Evolutionary conservation across 352 stramenopile genomes (phyloP).

Genomic region (Thraustochytrium striatum): DNA sequence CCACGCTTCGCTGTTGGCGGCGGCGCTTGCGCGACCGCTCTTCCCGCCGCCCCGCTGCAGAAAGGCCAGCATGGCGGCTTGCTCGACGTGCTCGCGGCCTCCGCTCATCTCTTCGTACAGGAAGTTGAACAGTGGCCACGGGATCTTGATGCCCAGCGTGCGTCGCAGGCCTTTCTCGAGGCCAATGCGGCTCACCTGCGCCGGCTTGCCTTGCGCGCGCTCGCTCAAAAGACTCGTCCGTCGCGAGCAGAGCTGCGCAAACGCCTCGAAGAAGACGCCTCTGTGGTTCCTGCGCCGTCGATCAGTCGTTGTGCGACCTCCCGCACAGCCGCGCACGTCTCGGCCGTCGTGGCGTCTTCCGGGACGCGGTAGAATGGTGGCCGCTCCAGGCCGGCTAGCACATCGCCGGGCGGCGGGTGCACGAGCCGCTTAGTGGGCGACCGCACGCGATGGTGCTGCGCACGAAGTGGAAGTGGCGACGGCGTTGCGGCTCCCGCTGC

Average conservation of each 20-base stretch:
- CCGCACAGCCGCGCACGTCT: not conserved
- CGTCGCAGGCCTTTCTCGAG: constrained; percentile 2
- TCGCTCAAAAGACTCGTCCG: not conserved
- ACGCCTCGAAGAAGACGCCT: constrained; percentile 37
- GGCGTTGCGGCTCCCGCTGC: not conserved
- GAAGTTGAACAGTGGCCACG: constrained; percentile 7
- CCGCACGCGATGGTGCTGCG: constrained; percentile 1
- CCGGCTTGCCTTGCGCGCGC: not conserved
- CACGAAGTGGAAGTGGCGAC: not conserved
- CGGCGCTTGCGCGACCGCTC: not conserved
- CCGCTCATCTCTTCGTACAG: not conserved
- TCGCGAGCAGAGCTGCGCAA: constrained; percentile 4
- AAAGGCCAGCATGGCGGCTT: no score
- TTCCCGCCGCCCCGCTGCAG: no score
- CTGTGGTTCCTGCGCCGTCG: not conserved
- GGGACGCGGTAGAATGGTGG: constrained; percentile 12
- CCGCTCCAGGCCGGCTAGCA: not conserved
- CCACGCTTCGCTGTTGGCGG: not conserved
- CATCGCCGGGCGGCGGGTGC: not conserved
- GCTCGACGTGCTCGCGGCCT: no score
- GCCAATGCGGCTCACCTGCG: not conserved
- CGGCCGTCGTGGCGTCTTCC: constrained; percentile 15
- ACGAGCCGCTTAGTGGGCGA: not conserved
- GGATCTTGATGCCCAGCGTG: constrained; percentile 37
- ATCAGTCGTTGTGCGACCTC: not conserved